Conservation (phyloP, 148 eudicot species). For the Vaccinium vitisidaea region DNA sequence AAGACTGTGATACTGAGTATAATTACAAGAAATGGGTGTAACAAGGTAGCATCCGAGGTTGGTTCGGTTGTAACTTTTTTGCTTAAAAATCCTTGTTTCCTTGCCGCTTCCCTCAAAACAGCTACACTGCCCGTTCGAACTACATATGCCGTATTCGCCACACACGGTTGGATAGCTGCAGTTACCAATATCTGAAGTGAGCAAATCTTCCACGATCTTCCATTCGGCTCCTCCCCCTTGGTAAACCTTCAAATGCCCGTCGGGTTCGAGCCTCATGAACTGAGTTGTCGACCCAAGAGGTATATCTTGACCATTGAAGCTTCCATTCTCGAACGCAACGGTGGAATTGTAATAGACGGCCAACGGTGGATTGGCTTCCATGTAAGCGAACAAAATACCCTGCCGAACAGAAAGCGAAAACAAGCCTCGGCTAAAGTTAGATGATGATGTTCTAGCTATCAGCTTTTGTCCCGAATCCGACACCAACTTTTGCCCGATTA, state of each 20-base stretch:
- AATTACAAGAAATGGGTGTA: conserved; percentile 22
- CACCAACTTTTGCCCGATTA: conserved; percentile 30
- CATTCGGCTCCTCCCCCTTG: conserved; percentile 16
- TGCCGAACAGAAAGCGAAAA: background rate
- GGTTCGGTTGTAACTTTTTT: conserved; percentile 7
- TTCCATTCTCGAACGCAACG: conserved; percentile 9
- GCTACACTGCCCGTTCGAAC: conserved; percentile 26
- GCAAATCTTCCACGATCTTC: conserved; percentile 17
- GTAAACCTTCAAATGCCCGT: conserved; percentile 33
- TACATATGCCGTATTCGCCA: conserved; percentile 29
- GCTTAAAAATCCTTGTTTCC: conserved; percentile 10
- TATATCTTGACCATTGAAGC: background rate
- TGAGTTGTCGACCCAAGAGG: conserved; percentile 20
- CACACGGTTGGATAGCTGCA: conserved; percentile 31
- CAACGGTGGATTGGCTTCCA: conserved; percentile 23
- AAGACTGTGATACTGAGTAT: conserved; percentile 19
- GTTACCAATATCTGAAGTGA: conserved; percentile 3
- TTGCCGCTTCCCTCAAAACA: conserved; percentile 17
- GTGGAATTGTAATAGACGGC: conserved; percentile 4
- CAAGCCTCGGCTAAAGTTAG: conserved; percentile 9
- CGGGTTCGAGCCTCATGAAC: conserved; percentile 23
- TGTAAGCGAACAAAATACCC: background rate
- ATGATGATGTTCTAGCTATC: conserved; percentile 16
- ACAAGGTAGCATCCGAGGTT: conserved; percentile 28
- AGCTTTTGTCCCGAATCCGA: conserved; percentile 23